Base-by-base conservation (phyloP, 2,329 filamentous ascomycete genomes). In the Fusarium sp. region DNA sequence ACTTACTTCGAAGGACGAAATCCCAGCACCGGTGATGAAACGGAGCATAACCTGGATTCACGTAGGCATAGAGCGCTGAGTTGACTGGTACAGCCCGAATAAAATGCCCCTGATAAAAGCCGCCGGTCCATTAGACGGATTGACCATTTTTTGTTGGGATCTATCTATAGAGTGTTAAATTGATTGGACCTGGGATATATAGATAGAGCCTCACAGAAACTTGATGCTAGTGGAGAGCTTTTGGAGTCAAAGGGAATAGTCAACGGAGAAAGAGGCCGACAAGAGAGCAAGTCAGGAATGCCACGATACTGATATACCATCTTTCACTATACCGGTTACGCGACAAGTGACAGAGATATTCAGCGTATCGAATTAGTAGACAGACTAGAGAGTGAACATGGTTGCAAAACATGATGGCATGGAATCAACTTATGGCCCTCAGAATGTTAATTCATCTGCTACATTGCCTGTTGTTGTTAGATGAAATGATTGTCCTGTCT, bases 351-450 rank as follows among this genome's bases (percentile, higher is more conserved):
- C 10, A 45, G 23, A 45, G 10, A 45, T 4, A 14, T 6, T 14
- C 8, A 25, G 23, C 19, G 2, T 27, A 10, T 45, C 9, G 19
- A 27, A 15, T 15, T 27, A 4, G 12, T 21, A 29, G 14, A 46
- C 2, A 2, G 25, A 29, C 6, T 16, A 1, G 12, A 11, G n/a
- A 10, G 0, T 29, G 9, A 4, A 11, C 6, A 16, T 4, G 19
- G 6, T 15, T 21, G 14, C 6, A 11, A 11, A 46, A 16, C 25
- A 16, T 6, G 21, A 29, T 48, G 19, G 14, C 10, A 29, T 5
- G 14, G 14, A 1, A n/a, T 8, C 10, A 48, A 9, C 8, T 3
- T 2, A n/a, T n/a, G 2, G 1, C 10, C 6, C 14, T 31, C 27
- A 12, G 5, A 18, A 4, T 5, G 15, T 31, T n/a, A 15, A 29